Evolutionary conservation across 441 rosid genomes (phyloP), one percentile per base, ranked within the genome.

Genomic region (Arabidopsis lyrata): DNA sequence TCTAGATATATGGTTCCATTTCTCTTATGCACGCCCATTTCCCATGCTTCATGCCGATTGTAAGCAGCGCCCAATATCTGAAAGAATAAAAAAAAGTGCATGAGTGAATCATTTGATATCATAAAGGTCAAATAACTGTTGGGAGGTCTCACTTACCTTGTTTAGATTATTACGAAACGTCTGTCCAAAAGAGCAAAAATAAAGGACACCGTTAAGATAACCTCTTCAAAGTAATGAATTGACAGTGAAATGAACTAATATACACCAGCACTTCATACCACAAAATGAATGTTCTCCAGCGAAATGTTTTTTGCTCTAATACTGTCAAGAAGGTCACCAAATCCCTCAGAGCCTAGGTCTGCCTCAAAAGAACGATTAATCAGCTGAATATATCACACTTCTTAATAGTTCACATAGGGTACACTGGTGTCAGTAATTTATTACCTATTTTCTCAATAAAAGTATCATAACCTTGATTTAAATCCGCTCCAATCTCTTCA

Each of bases 1-100:
- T 95, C 98, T 53, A 90, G 90, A 84, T 95, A 92, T 66, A 95
- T 91, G 27, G 86, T 90, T 47, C 98, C 98, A 72, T 92, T 90
- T 85, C 97, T 85, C 84, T 90, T 92, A 80, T 95, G 98, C 79
- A 95, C 97, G 15, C 99, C 99, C 97, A 95, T 95, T 85, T 92
- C 97, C 99, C 99, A 95, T 38, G 97, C 90, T 54, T 92, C 99
- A 66, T 85, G 81, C 74, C 85, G 83, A 70, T 86, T 83, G 82
- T 95, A 95, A 68, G 97, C 93, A 81, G 97, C 85, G 42, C 90
- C 93, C 73, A 95, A 45, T 77, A 95, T 95, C 99, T 94, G 77
- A 77, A 65, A 35, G 29, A 64, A 77, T 45, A 57, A 38, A 77
- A 65, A 12, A 75, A 54, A n/a, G 29, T 18, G 58, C 36, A 27